Evolutionary conservation across 139 green algal genomes (phyloP).

Genomic region (Gonium pectorale): DNA sequence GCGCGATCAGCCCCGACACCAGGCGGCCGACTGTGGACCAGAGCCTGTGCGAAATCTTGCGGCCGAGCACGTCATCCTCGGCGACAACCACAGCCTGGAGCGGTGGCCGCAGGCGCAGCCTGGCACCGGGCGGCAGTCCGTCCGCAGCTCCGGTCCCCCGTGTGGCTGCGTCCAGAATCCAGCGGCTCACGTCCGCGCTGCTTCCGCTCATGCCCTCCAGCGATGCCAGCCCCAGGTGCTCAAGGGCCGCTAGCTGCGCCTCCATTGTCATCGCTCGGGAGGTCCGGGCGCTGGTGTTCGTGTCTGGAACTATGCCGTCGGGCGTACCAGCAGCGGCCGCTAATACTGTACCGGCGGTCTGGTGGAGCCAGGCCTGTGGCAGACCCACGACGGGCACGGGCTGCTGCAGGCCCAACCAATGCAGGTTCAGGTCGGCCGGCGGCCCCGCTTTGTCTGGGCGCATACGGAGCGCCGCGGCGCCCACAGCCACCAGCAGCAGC

Average conservation of each 20-base stretch:
- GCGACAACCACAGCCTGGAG: too few species aligned
- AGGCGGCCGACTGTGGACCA: not conserved
- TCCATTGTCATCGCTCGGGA: too few species aligned
- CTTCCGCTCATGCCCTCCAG: not conserved
- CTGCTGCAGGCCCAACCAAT: not conserved
- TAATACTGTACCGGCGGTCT: not conserved
- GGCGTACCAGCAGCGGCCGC: too few species aligned
- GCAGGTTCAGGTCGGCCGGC: conserved; percentile 9
- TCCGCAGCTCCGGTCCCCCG: too few species aligned
- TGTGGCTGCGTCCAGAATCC: not conserved
- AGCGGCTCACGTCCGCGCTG: conserved; percentile 1
- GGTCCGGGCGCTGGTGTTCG: too few species aligned
- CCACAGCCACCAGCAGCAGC: conserved; percentile 11
- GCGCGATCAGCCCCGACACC: not conserved
- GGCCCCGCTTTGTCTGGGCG: not conserved
- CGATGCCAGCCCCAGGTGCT: not conserved
- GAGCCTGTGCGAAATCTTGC: too few species aligned
- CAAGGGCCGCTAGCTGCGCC: not conserved
- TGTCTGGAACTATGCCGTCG: too few species aligned
- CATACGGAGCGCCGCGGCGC: not conserved
- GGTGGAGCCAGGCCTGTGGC: not conserved
- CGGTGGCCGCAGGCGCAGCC: too few species aligned
- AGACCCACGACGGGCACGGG: not conserved
- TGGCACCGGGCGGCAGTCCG: too few species aligned
- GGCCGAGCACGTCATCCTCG: too few species aligned